Evolutionary conservation across 441 rosid species (phyloP).

Genomic region (Adansonia gregorii): DNA sequence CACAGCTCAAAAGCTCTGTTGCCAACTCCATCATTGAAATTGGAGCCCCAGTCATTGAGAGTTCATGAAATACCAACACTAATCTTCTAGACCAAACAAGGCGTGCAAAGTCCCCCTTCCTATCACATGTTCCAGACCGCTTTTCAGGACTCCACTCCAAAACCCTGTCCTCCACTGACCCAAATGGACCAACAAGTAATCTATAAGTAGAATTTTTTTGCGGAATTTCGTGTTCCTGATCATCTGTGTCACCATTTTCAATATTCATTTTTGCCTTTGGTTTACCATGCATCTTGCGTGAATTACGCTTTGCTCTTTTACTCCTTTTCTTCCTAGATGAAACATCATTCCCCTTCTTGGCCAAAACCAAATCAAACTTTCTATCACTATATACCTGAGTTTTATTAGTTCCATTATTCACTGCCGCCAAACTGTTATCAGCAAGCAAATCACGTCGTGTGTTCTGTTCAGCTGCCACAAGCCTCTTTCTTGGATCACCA

Average conservation of each 20-base stretch:
- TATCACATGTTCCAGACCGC: conserved; percentile 91
- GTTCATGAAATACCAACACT: conserved; percentile 86
- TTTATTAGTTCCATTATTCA: conserved; percentile 45
- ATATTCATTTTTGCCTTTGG: conserved; percentile 44
- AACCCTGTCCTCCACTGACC: conserved; percentile 65
- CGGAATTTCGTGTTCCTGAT: conserved; percentile 65
- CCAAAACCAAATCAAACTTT: conserved; percentile 53
- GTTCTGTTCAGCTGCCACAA: conserved; percentile 40
- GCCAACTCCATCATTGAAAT: conserved; percentile 97
- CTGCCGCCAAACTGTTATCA: conserved; percentile 44
- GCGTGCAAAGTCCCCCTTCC: conserved; percentile 86
- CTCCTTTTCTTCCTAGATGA: conserved; percentile 46
- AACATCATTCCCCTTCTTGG: conserved; percentile 48
- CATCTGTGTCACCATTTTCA: conserved; percentile 48
- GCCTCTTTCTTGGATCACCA: conserved; percentile 44
- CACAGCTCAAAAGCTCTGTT: conserved; percentile 95
- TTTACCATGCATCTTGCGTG: conserved; percentile 47
- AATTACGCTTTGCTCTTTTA: conserved; percentile 51
- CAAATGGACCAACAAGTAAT: conserved; percentile 90
- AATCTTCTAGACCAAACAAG: conserved; percentile 97
- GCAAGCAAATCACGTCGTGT: conserved; percentile 55
- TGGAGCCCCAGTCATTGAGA: conserved; percentile 99
- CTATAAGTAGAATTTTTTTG: conserved; percentile 68
- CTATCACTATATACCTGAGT: conserved; percentile 43
- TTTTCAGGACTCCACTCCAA: conserved; percentile 91